Conservation (phyloP, 805 yeast species). For the Vanderwaltozyma verrucispora region DNA sequence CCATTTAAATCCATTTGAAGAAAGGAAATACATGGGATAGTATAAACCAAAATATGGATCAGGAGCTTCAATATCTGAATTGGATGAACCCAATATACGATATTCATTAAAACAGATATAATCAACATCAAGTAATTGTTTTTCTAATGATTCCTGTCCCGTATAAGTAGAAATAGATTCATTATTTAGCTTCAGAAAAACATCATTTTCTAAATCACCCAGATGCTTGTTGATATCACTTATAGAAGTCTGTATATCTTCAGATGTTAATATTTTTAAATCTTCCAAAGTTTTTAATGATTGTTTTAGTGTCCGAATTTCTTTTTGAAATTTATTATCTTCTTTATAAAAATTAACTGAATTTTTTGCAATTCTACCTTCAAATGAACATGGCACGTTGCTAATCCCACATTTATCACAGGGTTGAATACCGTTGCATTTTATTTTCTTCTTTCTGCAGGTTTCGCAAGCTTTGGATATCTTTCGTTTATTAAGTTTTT, state of each 20-base stretch:
- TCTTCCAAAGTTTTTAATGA: conserved; percentile 2
- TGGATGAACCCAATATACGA: not conserved
- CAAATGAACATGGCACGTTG: conserved; percentile 5
- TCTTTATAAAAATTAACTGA: conserved; percentile 2
- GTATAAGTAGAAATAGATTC: conserved; percentile 1
- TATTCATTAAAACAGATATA: conserved; percentile 2
- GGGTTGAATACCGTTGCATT: conserved; percentile 46
- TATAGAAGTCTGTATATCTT: conserved; percentile 1
- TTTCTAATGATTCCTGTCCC: conserved; percentile 6
- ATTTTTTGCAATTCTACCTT: not conserved
- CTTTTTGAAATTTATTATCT: conserved; percentile 5
- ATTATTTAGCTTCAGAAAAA: conserved; percentile 2
- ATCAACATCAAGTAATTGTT: conserved; percentile 5
- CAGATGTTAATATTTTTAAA: not conserved
- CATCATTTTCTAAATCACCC: conserved; percentile 4
- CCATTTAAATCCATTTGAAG: conserved; percentile 8
- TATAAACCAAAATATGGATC: conserved; percentile 7
- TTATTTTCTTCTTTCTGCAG: conserved; percentile 45
- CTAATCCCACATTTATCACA: conserved; percentile 35
- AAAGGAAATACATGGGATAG: conserved; percentile 5
- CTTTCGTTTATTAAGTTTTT: too few relatives aligned
- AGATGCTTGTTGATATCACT: conserved; percentile 2
- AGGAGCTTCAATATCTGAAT: not conserved
- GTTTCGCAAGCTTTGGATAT: conserved; percentile 40
- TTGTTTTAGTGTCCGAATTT: conserved; percentile 2